Conservation (phyloP, 306 rosid genomes). For the barrel medic (Medicago truncatula) region MtrunA17r5.0-ANR NC_053045.1:63374001-63374500, state of each 20-base stretch:
- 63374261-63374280: constrained; percentile 49
- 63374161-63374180: constrained; percentile 67
- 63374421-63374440: constrained; percentile 77
- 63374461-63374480: constrained; percentile 42
- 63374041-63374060: constrained; percentile 72
- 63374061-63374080: constrained; percentile 67
- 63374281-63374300: constrained; percentile 47
- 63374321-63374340: constrained; percentile 71
- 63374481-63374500: constrained; percentile 39
- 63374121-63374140: constrained; percentile 59
- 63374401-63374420: constrained; percentile 85
- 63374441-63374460: constrained; percentile 64
- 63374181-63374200: constrained; percentile 61
- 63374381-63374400: constrained; percentile 90
- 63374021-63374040: constrained; percentile 75
- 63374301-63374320: constrained; percentile 52
- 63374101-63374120: constrained; percentile 75
- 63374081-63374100: constrained; percentile 68
- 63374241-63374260: constrained; percentile 45
- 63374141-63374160: constrained; percentile 60
- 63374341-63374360: constrained; percentile 67
- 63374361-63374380: constrained; percentile 71
- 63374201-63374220: constrained; percentile 48
- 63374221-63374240: constrained; percentile 43
- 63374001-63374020: constrained; percentile 29